Evolutionary conservation across 2,329 filamentous ascomycete species (phyloP).

Genomic region (Aspergillus proliferans): DNA sequence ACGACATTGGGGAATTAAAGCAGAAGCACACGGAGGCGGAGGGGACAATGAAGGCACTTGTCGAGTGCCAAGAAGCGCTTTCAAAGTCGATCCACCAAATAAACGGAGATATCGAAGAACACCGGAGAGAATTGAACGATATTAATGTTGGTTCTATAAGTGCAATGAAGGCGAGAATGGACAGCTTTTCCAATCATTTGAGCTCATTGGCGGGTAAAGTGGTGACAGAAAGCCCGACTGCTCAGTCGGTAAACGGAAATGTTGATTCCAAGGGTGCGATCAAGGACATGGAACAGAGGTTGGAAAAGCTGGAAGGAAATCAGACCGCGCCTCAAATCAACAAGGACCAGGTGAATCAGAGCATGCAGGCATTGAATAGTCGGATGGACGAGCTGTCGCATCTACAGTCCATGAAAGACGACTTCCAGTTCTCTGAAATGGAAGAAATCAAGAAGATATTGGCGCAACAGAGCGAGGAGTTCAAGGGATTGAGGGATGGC

Average conservation of each 20-base stretch:
- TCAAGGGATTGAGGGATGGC: background rate
- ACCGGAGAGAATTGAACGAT: background rate
- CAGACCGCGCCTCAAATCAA: background rate
- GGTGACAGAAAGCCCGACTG: background rate
- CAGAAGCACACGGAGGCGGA: background rate
- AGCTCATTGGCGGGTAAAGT: background rate
- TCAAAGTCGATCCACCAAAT: background rate
- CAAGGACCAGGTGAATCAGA: background rate
- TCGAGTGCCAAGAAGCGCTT: background rate
- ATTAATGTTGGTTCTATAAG: background rate
- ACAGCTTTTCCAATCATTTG: background rate
- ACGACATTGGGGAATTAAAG: background rate
- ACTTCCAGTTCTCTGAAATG: conserved; percentile 13
- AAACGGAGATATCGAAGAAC: background rate
- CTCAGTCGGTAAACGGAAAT: background rate
- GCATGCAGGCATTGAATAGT: conserved; percentile 1
- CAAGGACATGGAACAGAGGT: background rate
- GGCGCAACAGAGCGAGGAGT: conserved; percentile 4
- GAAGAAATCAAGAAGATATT: conserved; percentile 12
- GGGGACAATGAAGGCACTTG: background rate
- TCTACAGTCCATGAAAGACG: conserved; percentile 16
- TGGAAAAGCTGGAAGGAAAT: conserved; percentile 1
- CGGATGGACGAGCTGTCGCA: conserved; percentile 7
- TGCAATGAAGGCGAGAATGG: background rate
- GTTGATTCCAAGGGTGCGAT: background rate